Base-by-base conservation (phyloP, 2,329 filamentous ascomycete genomes). In the Hyphodiscus sp. region DNA sequence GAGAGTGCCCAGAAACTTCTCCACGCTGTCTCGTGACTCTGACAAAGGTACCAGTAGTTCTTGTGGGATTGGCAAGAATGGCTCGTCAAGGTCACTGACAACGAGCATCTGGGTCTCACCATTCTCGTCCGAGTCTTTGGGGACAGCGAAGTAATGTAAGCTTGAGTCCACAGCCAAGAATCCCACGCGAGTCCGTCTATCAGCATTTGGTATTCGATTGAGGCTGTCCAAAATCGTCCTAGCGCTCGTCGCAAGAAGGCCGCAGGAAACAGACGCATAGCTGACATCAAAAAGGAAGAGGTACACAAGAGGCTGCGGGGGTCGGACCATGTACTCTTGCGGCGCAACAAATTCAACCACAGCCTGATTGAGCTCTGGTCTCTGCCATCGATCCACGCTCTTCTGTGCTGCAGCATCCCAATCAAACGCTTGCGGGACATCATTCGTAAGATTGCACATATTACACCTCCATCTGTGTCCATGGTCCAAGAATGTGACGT, bases 291-390 rank as follows among this genome's bases (percentile, higher is more conserved):
- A 89, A 41, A 96, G 77, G 79, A 97, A 97, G 15, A 96, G 80
- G 69, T 97, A 97, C 41, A 96, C 92, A 41, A 97, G 78, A 41
- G 94, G 94, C 72, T 96, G 92, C 45, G 94, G 94, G 53, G 94
- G 91, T 57, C 94, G 87, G 38, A 99, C 94, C 94, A 99, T 99
- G 73, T 99, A 99, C 73, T 99, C 94, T 71, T 99, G 94, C 1
- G 94, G 94, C 13, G 94, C 94, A 61, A 99, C 89, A 68, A 96
- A 99, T 68, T 99, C 94, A 56, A 96, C 91, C 38, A 97, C 91
- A n/a, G 91, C 82, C 68, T 96, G 87, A 74, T 99, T 99, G 57
- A 99, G 78, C 69, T 99, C 94, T 41, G 90, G 81, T 63, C 94
- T 81, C 70, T 95, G 86, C 87, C 94, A 95, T 67, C 94, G 79